Base-by-base conservation (phyloP, 345 rosid species). In the Odontarrhena argentea region DNA sequence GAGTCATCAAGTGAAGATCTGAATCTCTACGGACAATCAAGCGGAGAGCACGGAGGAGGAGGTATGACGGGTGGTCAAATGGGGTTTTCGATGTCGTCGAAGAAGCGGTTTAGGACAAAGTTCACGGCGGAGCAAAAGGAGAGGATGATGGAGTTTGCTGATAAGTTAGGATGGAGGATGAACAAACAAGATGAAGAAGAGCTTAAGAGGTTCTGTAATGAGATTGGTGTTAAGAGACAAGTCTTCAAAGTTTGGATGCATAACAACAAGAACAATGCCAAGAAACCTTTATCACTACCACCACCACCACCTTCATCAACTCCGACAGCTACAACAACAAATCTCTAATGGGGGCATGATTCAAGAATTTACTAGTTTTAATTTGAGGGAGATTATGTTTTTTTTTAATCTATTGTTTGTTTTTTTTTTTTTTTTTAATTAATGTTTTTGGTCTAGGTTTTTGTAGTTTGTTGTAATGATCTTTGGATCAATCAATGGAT, bases 181-280 rank as follows among this genome's bases (percentile, higher is more conserved):
- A 82, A 83, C 40, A 82, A 75, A 63, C 91, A 82, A 73, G 93
- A 89, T 0, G 96, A 83, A 8, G 89, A 82, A 3, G 84, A 82
- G 61, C 77, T 89, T 4, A 78, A 82, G 36, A 82, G 76, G 51
- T 85, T 89, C 65, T 89, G 93, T 8, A 69, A 66, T 5, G 93
- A 86, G 43, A 82, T 74, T 61, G 93, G 96, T 2, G 83, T 89
- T 6, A 83, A 74, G 60, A 85, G 93, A 67, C 89, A 78, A 60
- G 93, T 85, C 13, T 85, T 89, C 74, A 87, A 87, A 71, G 96
- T 89, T 6, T 89, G 96, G 96, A 87, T 89, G 96, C 96, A 89
- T 51, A 89, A 89, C 65, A 89, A 89, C 69, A 89, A 89, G 86
- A 85, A 68, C 59, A 67, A 73, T 60, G 83, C 75, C 24, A 86